phyloP scores from a whole-genome alignment of 2,329 filamentous ascomycete species.

The Arthrobotrys entomopaga region DNA sequence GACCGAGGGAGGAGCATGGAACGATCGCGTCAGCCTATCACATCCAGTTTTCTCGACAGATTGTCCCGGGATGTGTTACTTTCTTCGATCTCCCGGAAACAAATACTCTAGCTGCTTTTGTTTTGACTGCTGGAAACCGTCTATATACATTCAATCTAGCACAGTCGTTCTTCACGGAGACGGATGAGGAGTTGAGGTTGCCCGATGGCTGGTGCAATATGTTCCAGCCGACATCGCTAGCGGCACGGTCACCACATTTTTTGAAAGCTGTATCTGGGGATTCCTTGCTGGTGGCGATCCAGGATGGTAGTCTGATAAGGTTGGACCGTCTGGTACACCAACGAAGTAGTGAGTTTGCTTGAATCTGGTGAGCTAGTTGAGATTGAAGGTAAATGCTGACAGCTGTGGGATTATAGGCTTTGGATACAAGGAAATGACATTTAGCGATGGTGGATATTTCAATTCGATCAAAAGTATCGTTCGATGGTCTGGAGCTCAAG shows the following conservation, averaged over 20 bases:
- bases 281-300: conserved; percentile 81
- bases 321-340: conserved; percentile 69
- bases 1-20: conserved; percentile 69
- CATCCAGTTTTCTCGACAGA: conserved; percentile 77
- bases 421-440: conserved; percentile 57
- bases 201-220: conserved; percentile 75
- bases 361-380: background rate
- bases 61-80: conserved; percentile 80
- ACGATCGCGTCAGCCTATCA: conserved; percentile 81
- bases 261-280: conserved; percentile 78
- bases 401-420: conserved; percentile 27
- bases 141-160: conserved; percentile 85
- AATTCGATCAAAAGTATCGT: conserved; percentile 58
- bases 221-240: conserved; percentile 76
- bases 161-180: conserved; percentile 80
- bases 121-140: conserved; percentile 77
- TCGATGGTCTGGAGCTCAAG: conserved; percentile 57
- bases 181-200: conserved; percentile 74
- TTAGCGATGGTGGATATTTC: conserved; percentile 58
- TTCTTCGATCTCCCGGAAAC: conserved; percentile 82
- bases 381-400: conserved; percentile 8
- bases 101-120: conserved; percentile 81
- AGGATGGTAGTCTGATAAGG: conserved; percentile 78
- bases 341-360: conserved; percentile 41
- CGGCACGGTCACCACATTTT: conserved; percentile 80